These are phyloP conservation scores for Spathaspora boniae DNA, from an alignment of 805 yeast genomes.

Conservation along the genomic window DNA sequence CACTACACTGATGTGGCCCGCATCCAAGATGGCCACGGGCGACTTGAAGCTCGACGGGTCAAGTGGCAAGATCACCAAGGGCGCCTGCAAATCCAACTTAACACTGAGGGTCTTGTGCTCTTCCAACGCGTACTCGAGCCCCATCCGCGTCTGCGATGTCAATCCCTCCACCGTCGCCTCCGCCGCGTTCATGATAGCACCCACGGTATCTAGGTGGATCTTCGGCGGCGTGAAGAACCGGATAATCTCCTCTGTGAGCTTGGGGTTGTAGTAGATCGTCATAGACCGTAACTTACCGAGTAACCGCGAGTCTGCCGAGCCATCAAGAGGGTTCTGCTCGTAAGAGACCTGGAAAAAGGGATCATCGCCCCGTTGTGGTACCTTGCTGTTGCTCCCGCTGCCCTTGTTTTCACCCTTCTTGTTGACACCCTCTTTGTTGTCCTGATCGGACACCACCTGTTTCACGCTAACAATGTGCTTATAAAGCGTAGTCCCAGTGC, in stretches of 20 bases:
- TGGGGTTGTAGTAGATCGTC: constrained; percentile 87
- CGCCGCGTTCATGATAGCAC: constrained; percentile 90
- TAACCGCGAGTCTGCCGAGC: constrained; percentile 74
- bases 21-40: constrained; percentile 89
- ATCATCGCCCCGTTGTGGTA: constrained; percentile 29
- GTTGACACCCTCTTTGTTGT: neutral
- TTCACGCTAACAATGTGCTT: constrained; percentile 86
- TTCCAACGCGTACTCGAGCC: constrained; percentile 87
- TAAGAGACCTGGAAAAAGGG: constrained; percentile 82
- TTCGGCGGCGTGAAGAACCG: constrained; percentile 84
- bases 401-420: constrained; percentile 10
- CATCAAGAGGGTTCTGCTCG: constrained; percentile 85
- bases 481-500: constrained; percentile 73
- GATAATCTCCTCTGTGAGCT: constrained; percentile 70
- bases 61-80: constrained; percentile 80
- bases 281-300: constrained; percentile 75
- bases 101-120: constrained; percentile 90
- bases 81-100: constrained; percentile 89
- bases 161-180: constrained; percentile 91
- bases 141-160: constrained; percentile 84
- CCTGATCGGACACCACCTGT: constrained; percentile 38
- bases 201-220: constrained; percentile 80
- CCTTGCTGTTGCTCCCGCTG: too few species aligned
- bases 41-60: constrained; percentile 77
- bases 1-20: constrained; percentile 85